These are phyloP conservation scores for Aspergillus sp. DNA, from an alignment of 2,329 filamentous ascomycete genomes.

Conservation along the genomic window DNA sequence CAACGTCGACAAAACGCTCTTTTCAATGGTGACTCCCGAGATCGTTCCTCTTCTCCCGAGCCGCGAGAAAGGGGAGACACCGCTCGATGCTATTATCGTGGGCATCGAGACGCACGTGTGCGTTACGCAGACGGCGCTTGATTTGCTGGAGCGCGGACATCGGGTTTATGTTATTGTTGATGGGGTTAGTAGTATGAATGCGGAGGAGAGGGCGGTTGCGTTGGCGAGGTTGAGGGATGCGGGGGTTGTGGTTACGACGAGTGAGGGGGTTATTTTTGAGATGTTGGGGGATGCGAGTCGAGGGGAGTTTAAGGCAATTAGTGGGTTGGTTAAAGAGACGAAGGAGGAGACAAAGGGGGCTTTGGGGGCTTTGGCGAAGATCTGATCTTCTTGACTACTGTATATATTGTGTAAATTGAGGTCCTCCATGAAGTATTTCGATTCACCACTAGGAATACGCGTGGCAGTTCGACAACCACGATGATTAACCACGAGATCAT, in stretches of 20 bases:
- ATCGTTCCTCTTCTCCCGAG: conserved; percentile 41
- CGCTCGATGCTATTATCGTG: conserved; percentile 64
- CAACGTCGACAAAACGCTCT: conserved; percentile 76
- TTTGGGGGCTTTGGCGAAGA: conserved; percentile 60
- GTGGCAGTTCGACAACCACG: no score
- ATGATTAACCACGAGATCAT: no score
- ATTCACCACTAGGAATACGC: no score
- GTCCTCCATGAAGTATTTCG: no score
- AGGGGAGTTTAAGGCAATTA: conserved; percentile 63
- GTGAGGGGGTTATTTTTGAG: conserved; percentile 87
- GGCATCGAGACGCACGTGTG: conserved; percentile 95
- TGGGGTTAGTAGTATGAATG: conserved; percentile 81
- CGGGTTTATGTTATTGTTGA: conserved; percentile 82
- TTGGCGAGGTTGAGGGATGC: conserved; percentile 67
- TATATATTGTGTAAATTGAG: neutral
- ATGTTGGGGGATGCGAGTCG: conserved; percentile 73
- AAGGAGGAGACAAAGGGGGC: conserved; percentile 62
- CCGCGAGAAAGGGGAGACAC: conserved; percentile 25
- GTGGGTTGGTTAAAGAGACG: conserved; percentile 71
- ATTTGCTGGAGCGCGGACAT: conserved; percentile 68
- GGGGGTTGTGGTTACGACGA: conserved; percentile 73
- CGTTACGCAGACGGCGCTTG: conserved; percentile 83
- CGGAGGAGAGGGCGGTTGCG: conserved; percentile 71
- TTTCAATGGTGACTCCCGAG: conserved; percentile 77
- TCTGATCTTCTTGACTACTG: conserved; percentile 25